A percentile compares a stretch with the other conserved stretches of the same genome.
Conservation (phyloP, 2,329 filamentous ascomycete genomes). For the Aspergillus sp. region DNA sequence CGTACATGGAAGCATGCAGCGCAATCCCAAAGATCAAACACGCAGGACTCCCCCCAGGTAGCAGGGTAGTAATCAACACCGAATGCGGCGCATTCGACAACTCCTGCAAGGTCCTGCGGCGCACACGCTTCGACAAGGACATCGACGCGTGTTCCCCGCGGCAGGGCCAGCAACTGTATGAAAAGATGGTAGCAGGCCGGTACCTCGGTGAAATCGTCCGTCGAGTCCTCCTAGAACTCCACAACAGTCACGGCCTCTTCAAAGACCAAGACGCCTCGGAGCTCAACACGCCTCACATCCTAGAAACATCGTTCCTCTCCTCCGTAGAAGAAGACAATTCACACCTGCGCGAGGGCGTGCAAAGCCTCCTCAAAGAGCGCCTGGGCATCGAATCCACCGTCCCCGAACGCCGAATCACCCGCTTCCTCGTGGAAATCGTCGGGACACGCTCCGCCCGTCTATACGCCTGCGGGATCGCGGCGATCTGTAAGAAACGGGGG, state of each 20-base stretch:
- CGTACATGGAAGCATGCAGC: conserved; percentile 83
- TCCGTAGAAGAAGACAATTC: conserved; percentile 86
- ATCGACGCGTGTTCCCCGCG: conserved; percentile 82
- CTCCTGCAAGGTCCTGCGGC: conserved; percentile 71
- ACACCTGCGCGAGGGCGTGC: conserved; percentile 81
- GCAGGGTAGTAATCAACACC: conserved; percentile 85
- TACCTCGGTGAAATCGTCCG: conserved; percentile 92
- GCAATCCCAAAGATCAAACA: conserved; percentile 80
- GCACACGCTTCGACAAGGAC: conserved; percentile 62
- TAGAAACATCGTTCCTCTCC: conserved; percentile 87
- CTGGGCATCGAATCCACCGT: conserved; percentile 63
- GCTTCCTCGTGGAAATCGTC: conserved; percentile 84
- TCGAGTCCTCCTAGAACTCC: conserved; percentile 71
- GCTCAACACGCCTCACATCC: conserved; percentile 71
- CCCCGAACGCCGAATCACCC: conserved; percentile 77
- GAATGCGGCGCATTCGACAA: conserved; percentile 94
- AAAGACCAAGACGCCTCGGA: conserved; percentile 68
- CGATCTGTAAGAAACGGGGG: conserved; percentile 89
- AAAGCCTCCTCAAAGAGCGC: conserved; percentile 67
- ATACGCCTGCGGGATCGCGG: conserved; percentile 90
- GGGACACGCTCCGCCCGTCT: conserved; percentile 86
- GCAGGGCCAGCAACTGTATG: conserved; percentile 88
- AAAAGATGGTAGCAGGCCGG: conserved; percentile 92
- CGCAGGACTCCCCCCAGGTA: conserved; percentile 67
- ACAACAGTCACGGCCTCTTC: conserved; percentile 72